A percentile compares a stretch with the other conserved stretches of the same genome.
Conservation (phyloP, 208 protist genomes). For the Leishmania aethiopica region DNA sequence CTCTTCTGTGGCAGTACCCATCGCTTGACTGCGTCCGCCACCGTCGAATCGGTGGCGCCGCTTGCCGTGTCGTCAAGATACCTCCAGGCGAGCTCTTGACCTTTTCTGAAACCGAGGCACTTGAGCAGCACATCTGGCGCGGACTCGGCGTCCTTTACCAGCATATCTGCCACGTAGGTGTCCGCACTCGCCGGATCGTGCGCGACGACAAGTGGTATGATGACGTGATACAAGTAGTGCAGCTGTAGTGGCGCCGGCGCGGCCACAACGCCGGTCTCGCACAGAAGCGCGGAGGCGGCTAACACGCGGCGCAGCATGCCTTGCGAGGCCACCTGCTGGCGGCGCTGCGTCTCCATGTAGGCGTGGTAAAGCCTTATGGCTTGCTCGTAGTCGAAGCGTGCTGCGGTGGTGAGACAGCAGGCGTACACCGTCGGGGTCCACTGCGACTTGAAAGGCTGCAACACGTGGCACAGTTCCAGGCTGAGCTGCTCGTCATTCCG, state of each 20-base stretch:
- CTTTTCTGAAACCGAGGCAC: constrained; percentile 46
- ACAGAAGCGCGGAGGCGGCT: constrained; percentile 26
- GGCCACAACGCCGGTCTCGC: constrained; percentile 28
- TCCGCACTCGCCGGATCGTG: constrained; percentile 40
- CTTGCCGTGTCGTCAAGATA: constrained; percentile 19
- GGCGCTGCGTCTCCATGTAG: constrained; percentile 34
- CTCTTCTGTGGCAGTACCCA: constrained; percentile 6
- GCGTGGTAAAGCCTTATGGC: constrained; percentile 56
- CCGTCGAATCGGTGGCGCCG: background rate
- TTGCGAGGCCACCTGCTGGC: constrained; percentile 3
- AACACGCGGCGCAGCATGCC: constrained; percentile 28
- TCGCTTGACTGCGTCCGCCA: background rate
- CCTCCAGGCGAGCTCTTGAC: constrained; percentile 32
- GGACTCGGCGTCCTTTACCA: constrained; percentile 50
- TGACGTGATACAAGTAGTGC: constrained; percentile 77
- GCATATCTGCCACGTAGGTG: constrained; percentile 63
- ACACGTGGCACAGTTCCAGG: constrained; percentile 47
- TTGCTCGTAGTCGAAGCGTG: constrained; percentile 49
- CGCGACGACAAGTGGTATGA: constrained; percentile 66
- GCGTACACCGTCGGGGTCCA: constrained; percentile 74
- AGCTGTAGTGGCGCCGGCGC: constrained; percentile 22
- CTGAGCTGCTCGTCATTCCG: constrained; percentile 44
- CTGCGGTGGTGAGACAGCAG: constrained; percentile 72
- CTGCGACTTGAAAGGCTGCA: constrained; percentile 52
- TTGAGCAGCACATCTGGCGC: constrained; percentile 71